Base-by-base conservation (phyloP, 1,284 basidiomycete genomes). In the Bjerkandera adusta region DNA sequence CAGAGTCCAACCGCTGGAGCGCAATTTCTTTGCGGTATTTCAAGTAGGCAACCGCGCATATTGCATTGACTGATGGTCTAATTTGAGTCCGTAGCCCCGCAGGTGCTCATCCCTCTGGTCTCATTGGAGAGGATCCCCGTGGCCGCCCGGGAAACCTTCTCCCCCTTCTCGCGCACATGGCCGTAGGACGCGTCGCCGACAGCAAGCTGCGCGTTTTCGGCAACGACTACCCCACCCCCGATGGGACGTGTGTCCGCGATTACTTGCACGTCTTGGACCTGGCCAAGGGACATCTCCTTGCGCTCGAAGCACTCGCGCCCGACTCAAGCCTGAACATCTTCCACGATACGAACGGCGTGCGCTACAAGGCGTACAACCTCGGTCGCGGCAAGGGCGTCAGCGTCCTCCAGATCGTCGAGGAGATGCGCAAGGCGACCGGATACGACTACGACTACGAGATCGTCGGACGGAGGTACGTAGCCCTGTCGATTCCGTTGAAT, bases 221-320 rank as follows among this genome's bases (percentile, higher is more conserved):
- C 40, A 92, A 97, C 65, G 94, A 99, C 69, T 99, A 97, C 68
- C 94, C 95, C 22, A 99, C 96, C 2, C 83, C 81, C 30, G 96
- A 99, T 65, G 96, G 96, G 13, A 98, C 94, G 4, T 97, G 94
- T 60, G 91, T 97, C 24, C 89, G 97, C 47, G 97, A 99, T 72
- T 99, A 99, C 72, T 79, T 99, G 24, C 97, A 99, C 68, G 84
- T 99, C 51, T 83, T 98, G 66, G 97, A 99, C 66, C 81, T 99
- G 29, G 93, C 97, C 15, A 77, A 83, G 20, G 97, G 97, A 7
- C 97, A 99, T 69, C 75, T 97, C 48, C 83, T 95, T 49, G 92
- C 97, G 0, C 78, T 99, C 35, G 89, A 96, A 48, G 93, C 92
- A 15, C 77, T 96, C 24, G 72, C 73, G n/a, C 70, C 77, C 2